phyloP scores from a whole-genome alignment of 768 basidiomycete species.

The Lentinula boryana region DNA sequence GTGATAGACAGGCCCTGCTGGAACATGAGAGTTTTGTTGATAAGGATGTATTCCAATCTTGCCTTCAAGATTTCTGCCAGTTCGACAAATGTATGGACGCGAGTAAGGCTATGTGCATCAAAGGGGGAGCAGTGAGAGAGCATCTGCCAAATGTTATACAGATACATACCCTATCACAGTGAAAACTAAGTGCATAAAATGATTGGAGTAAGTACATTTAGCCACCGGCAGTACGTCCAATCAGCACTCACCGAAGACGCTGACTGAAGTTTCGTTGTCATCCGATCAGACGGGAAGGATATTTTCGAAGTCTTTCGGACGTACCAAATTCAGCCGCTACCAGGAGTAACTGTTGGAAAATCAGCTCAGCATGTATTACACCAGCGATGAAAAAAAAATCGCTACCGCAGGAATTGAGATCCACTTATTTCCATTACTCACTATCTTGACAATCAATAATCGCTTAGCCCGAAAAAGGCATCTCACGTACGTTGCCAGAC shows the following conservation, averaged over 20 bases:
- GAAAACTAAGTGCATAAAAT: background rate
- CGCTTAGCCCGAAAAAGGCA: background rate
- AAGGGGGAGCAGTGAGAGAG: background rate
- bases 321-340: constrained; percentile 38
- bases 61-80: constrained; percentile 29
- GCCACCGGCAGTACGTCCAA: background rate
- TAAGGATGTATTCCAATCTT: background rate
- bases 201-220: too few relatives aligned
- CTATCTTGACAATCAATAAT: constrained; percentile 16
- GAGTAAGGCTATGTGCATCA: constrained; percentile 18
- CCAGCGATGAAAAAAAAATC: background rate
- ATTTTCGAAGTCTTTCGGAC: background rate
- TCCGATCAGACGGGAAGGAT: background rate
- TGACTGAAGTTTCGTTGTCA: constrained; percentile 12
- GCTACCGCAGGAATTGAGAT: constrained; percentile 27
- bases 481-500: constrained; percentile 36
- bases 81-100: constrained; percentile 26
- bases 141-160: background rate
- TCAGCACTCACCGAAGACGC: constrained; percentile 13
- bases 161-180: background rate
- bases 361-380: background rate
- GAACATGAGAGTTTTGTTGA: background rate
- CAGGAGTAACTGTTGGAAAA: constrained; percentile 18
- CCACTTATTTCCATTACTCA: constrained; percentile 32
- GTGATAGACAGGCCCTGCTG: constrained; percentile 31